These are phyloP conservation scores for Dichotomopilus funicola DNA, from an alignment of 2,329 filamentous ascomycete genomes.

Conservation along the genomic window DNA sequence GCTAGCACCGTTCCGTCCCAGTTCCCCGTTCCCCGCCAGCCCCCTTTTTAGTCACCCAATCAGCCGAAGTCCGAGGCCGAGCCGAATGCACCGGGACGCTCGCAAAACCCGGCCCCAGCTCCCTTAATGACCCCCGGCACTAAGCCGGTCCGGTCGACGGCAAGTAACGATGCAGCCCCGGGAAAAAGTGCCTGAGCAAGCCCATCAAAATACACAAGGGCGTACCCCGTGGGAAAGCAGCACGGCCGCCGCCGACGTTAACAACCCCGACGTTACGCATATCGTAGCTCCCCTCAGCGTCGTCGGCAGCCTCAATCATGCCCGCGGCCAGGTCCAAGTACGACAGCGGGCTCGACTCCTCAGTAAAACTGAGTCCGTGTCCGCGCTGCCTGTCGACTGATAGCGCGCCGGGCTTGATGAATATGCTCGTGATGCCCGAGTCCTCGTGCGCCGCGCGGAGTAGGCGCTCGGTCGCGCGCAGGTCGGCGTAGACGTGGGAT, in stretches of 20 bases:
- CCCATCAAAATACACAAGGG: neutral
- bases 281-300: neutral
- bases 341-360: neutral
- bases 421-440: constrained; percentile 33
- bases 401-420: constrained; percentile 38
- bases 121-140: too few species aligned
- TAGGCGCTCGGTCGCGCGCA: constrained; percentile 30
- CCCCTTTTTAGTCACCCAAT: too few species aligned
- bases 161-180: neutral
- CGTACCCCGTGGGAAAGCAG: constrained; percentile 19
- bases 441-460: constrained; percentile 31
- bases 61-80: too few species aligned
- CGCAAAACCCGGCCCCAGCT: too few species aligned
- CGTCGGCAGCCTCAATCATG: neutral
- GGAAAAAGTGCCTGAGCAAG: neutral
- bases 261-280: constrained; percentile 14
- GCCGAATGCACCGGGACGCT: too few species aligned
- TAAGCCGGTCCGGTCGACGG: neutral
- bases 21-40: too few species aligned
- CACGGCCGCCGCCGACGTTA: constrained; percentile 25
- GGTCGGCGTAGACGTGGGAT: constrained; percentile 35
- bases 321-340: neutral
- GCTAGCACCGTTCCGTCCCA: too few species aligned
- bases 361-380: constrained; percentile 33
- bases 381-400: constrained; percentile 33